Percentiles rank a stretch among this genome's conserved stretches.
These are phyloP conservation scores for Xylaria sp. DNA, from an alignment of 2,329 filamentous ascomycete genomes.

Conservation along the genomic window DNA sequence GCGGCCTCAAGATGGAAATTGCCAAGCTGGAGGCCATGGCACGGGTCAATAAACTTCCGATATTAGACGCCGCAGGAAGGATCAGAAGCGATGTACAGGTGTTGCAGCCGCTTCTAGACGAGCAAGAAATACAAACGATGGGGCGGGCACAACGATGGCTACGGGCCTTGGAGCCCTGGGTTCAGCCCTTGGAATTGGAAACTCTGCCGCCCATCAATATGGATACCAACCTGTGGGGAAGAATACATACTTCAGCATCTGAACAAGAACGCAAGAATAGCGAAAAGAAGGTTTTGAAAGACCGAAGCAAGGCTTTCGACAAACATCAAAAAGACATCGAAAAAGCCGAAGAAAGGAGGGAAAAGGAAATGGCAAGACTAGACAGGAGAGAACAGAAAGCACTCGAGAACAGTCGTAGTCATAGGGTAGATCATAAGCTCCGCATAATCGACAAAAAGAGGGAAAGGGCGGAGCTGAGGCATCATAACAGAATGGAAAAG, in stretches of 20 bases:
- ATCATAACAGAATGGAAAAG: slow-evolving; percentile 15
- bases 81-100: slow-evolving; percentile 12
- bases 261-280: slow-evolving; percentile 21
- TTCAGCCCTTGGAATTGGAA: slow-evolving; percentile 24
- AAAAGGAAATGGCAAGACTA: slow-evolving; percentile 21
- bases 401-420: not conserved
- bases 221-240: slow-evolving; percentile 24
- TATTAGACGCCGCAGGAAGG: slow-evolving; percentile 20
- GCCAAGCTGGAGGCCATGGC: slow-evolving; percentile 33
- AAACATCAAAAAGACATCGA: slow-evolving; percentile 25
- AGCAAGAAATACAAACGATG: slow-evolving; percentile 13
- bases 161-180: slow-evolving; percentile 23
- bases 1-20: slow-evolving; percentile 30
- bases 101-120: slow-evolving; percentile 18
- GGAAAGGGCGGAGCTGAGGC: slow-evolving; percentile 22
- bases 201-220: slow-evolving; percentile 22
- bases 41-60: slow-evolving; percentile 23
- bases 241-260: slow-evolving; percentile 23
- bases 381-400: slow-evolving; percentile 21
- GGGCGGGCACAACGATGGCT: slow-evolving; percentile 21
- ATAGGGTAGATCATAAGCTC: slow-evolving; percentile 21
- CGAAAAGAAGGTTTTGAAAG: slow-evolving; percentile 21
- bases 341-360: slow-evolving; percentile 17
- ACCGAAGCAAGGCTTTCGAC: slow-evolving; percentile 14
- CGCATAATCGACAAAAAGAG: slow-evolving; percentile 27